Base-by-base conservation (phyloP, 2,329 filamentous ascomycete species). In the Chalaropsis ovoidea region DNA sequence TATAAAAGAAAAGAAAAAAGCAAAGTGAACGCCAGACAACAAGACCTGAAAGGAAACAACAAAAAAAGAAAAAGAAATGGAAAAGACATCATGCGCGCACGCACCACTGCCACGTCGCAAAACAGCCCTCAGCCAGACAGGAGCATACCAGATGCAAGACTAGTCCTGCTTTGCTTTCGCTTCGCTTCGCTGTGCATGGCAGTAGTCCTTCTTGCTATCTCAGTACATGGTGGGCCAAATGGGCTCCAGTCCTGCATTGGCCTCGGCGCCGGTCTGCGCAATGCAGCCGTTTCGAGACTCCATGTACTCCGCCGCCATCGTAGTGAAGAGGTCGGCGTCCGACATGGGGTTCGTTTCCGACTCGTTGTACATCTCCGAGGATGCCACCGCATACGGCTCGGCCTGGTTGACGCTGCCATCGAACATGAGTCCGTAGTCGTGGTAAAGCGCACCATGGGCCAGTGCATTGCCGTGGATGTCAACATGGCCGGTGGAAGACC, bases 241-340 rank as follows among this genome's bases (percentile, higher is more conserved):
- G 17, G 52, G 52, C 52, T 56, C 52, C 24, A 56, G 52, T 31
- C 52, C 52, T 6, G 80, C 73, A 15, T 35, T 62, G 19, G 42
- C 17, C 61, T 62, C 61, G 22, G 42, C 45, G 5, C 42, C 42
- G 41, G 42, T 62, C 15, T 62, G 61, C 17, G 24, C 52, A 47
- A 62, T 62, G 61, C 61, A 62, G 22, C 61, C 61, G 27, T 47
- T 47, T 17, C 61, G 61, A 3, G 61, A 62, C 41, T 62, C 61
- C 61, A 62, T 62, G 41, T 62, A 62, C 45, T 62, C 61, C 0
- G 61, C 42, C 6, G 61, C 61, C 61, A 62, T 62, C 3, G 61
- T 62, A 13, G 61, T 62, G 8, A 62, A 62, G 35, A 47, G 61
- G 3, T 62, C 61, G 13, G 45, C 42, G 41, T 62, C 61, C 8